Evolutionary conservation across 768 basidiomycete genomes (phyloP).

Genomic region (Termitomyces sp.): DNA sequence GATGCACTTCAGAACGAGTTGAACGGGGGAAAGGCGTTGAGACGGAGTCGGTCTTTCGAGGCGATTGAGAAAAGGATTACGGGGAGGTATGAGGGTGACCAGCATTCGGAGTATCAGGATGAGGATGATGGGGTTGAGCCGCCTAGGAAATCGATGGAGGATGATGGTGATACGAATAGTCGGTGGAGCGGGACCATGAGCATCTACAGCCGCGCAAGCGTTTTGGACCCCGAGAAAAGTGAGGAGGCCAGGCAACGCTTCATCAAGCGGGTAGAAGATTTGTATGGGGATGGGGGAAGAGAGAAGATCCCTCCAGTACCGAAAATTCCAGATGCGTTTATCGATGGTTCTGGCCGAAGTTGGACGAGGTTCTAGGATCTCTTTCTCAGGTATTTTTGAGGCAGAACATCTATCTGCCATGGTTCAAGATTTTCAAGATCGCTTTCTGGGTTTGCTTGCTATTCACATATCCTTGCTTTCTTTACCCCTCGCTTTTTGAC

Average conservation of each 20-base stretch:
- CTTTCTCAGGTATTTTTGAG: constrained; percentile 10
- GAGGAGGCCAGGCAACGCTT: constrained; percentile 48
- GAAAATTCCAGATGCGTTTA: constrained; percentile 35
- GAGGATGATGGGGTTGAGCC: constrained; percentile 15
- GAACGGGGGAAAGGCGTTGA: constrained; percentile 23
- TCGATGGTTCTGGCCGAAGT: constrained; percentile 21
- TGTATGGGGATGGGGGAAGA: constrained; percentile 42
- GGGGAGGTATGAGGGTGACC: constrained; percentile 7
- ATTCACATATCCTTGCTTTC: neutral
- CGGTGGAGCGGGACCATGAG: constrained; percentile 40
- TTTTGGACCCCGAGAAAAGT: constrained; percentile 54
- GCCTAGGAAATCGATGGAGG: constrained; percentile 24
- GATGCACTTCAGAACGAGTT: constrained; percentile 7
- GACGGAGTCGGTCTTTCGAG: constrained; percentile 29
- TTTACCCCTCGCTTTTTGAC: neutral
- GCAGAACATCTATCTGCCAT: neutral
- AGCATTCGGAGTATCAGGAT: constrained; percentile 17
- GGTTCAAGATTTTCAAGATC: neutral
- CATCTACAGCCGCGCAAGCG: constrained; percentile 50
- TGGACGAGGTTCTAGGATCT: constrained; percentile 32
- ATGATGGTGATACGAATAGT: constrained; percentile 32
- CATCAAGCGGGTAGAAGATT: constrained; percentile 49
- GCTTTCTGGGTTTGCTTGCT: constrained; percentile 9
- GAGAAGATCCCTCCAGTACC: constrained; percentile 47
- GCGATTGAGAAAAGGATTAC: constrained; percentile 15